phyloP scores from a whole-genome alignment of 495 filamentous ascomycete genomes.

The Penicillium silybi region DNA sequence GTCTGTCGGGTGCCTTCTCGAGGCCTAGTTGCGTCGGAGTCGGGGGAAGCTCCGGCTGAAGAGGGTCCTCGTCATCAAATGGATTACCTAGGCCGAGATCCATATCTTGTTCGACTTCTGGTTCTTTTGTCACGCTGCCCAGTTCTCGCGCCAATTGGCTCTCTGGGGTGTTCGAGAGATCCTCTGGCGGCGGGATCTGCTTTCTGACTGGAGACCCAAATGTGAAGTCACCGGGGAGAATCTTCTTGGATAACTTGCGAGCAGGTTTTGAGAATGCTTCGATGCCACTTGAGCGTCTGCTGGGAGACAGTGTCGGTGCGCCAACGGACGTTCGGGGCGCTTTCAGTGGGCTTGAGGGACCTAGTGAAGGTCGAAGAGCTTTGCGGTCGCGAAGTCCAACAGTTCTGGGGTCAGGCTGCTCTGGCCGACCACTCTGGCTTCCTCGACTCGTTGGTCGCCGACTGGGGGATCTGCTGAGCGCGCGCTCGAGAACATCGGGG shows the following conservation, averaged over 20 bases:
- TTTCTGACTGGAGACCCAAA: conserved; percentile 38
- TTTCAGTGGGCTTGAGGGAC: conserved; percentile 33
- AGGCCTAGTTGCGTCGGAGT: conserved; percentile 62
- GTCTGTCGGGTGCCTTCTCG: conserved; percentile 38
- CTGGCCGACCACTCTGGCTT: conserved; percentile 14
- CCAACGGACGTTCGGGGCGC: conserved; percentile 31
- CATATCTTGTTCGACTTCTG: conserved; percentile 1
- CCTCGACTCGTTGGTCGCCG: conserved; percentile 14
- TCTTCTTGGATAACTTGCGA: conserved; percentile 37
- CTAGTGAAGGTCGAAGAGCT: conserved; percentile 35
- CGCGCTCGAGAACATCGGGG: conserved; percentile 53
- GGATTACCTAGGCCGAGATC: conserved; percentile 19
- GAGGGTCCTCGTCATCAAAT: conserved; percentile 36
- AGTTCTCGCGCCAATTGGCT: conserved; percentile 39
- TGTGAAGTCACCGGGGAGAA: conserved; percentile 41
- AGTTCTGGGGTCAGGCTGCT: conserved; percentile 20
- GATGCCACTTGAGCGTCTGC: conserved; percentile 29
- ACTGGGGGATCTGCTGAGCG: conserved; percentile 34
- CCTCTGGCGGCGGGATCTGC: conserved; percentile 22
- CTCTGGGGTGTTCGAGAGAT: conserved; percentile 35
- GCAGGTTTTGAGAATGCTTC: conserved; percentile 41
- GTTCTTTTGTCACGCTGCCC: conserved; percentile 30
- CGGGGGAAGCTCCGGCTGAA: conserved; percentile 67
- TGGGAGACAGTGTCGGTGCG: conserved; percentile 25
- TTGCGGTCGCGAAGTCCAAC: conserved; percentile 37